Base-by-base conservation (phyloP, 2,329 filamentous ascomycete genomes). In the Cordyceps farinosa region DNA sequence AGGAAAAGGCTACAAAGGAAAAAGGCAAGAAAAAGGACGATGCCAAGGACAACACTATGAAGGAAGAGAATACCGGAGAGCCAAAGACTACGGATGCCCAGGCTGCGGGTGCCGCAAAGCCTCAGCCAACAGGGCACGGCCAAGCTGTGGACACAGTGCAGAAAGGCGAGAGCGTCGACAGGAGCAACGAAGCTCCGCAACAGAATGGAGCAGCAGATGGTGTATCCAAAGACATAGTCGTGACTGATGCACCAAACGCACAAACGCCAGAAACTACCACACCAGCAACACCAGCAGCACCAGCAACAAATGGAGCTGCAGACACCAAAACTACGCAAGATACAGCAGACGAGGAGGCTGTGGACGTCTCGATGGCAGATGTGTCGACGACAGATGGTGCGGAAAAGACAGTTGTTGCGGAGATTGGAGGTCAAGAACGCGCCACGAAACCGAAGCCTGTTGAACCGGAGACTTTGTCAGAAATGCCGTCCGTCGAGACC, bases 1-100 rank as follows among this genome's bases (percentile, higher is more conserved):
- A 80, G 63, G 77, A 78, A 55, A 76, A 74, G 57, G 72, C 68
- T 1, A 74, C 76, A 5, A 77, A 78, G 68, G 69, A 69, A 63
- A 69, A 72, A 53, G 69, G 67, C 22, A 73, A 74, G 65, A 67
- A 67, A 47, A 74, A 72, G 62, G 72, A 69, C n/a, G 65, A 68
- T 38, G 57, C 59, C 22, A 69, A 70, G 40, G 55, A 59, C 30
- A 2, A 1, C 22, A 22, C 22, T 44, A 65, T 66, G 29, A 66
- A 66, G 45, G 66, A 36, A 51, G 62, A 34, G 17, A 57, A 65
- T 45, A 65, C 32, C 10, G 67, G 65, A 9, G 58, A 48, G 42
- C 44, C 57, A 29, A 53, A 56, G 38, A 44, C 15, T 15, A 53
- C 22, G 32, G 22, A 5, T 51, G 2, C 29, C 17, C 42, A 44